Percentiles rank a stretch among this genome's conserved stretches.
These are phyloP conservation scores for Rhododendron williamsianum DNA, from an alignment of 148 eudicot genomes.

Conservation along the genomic window DNA sequence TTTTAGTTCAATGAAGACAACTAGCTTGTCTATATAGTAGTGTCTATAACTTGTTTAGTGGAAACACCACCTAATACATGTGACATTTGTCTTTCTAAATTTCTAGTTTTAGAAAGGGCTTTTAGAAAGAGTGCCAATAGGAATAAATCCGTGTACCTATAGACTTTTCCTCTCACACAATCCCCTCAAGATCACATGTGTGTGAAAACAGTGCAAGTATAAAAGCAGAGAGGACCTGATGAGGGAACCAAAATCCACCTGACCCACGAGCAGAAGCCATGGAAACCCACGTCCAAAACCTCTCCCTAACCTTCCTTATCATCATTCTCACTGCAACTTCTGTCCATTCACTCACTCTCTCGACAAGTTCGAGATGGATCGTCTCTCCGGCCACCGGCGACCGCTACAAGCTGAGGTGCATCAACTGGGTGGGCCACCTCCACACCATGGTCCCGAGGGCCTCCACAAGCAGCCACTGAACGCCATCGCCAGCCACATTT, in stretches of 20 bases:
- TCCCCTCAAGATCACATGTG: no score
- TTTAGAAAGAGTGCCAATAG: neutral
- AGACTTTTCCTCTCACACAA: no score
- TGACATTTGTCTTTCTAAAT: no score
- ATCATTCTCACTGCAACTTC: neutral
- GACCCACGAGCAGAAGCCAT: neutral
- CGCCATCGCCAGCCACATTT: slow-evolving; percentile 11
- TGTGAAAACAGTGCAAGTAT: no score
- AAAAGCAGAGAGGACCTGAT: neutral
- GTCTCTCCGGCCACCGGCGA: slow-evolving; percentile 18
- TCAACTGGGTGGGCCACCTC: slow-evolving; percentile 37
- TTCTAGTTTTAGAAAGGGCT: no score
- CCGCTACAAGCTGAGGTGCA: slow-evolving; percentile 35
- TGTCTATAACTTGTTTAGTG: no score
- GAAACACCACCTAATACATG: no score
- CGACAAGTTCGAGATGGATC: slow-evolving; percentile 39
- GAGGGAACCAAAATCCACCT: neutral
- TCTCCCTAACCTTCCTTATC: neutral
- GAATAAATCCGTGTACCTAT: no score
- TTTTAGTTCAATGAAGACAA: no score
- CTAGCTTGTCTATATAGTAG: no score
- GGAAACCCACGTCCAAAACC: neutral
- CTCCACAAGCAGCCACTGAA: slow-evolving; percentile 34
- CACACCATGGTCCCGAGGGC: slow-evolving; percentile 38
- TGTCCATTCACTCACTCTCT: slow-evolving; percentile 27